Conservation (phyloP, 768 basidiomycete genomes). For the Boletus patriciae region DNA sequence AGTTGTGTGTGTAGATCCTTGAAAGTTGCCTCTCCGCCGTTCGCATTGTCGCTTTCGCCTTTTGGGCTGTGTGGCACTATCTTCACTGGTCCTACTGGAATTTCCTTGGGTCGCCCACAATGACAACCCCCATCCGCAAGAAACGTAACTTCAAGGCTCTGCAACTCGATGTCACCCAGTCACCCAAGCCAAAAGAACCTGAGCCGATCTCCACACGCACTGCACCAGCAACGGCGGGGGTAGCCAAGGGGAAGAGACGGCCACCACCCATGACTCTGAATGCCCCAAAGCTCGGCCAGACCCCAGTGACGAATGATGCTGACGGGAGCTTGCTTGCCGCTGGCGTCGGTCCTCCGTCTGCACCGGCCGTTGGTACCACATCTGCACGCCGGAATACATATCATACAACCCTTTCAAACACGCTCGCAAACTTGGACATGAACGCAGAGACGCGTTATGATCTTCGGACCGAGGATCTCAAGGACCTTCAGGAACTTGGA, state of each 20-base stretch:
- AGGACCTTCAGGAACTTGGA: conserved; percentile 87
- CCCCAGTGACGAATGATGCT: conserved; percentile 26
- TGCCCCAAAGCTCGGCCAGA: conserved; percentile 60
- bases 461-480: conserved; percentile 85
- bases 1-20: conserved; percentile 3
- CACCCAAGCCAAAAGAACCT: conserved; percentile 40
- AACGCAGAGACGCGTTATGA: conserved; percentile 84
- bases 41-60: conserved; percentile 12
- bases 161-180: conserved; percentile 60
- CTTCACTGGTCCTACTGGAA: conserved; percentile 5
- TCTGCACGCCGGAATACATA: conserved; percentile 67
- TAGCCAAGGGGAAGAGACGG: conserved; percentile 59
- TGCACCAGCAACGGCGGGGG: conserved; percentile 40
- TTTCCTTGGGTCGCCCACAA: conserved; percentile 16
- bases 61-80: conserved; percentile 1
- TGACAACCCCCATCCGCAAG: conserved; percentile 73
- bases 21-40: conserved; percentile 21
- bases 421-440: conserved; percentile 83
- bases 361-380: conserved; percentile 50
- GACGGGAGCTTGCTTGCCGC: conserved; percentile 52
- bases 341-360: conserved; percentile 48
- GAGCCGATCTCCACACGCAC: conserved; percentile 48
- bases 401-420: conserved; percentile 77
- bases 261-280: conserved; percentile 83
- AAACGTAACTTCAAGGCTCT: conserved; percentile 91